phyloP scores from a whole-genome alignment of 352 stramenopile species.

The Phytopythium mirpurense region DNA sequence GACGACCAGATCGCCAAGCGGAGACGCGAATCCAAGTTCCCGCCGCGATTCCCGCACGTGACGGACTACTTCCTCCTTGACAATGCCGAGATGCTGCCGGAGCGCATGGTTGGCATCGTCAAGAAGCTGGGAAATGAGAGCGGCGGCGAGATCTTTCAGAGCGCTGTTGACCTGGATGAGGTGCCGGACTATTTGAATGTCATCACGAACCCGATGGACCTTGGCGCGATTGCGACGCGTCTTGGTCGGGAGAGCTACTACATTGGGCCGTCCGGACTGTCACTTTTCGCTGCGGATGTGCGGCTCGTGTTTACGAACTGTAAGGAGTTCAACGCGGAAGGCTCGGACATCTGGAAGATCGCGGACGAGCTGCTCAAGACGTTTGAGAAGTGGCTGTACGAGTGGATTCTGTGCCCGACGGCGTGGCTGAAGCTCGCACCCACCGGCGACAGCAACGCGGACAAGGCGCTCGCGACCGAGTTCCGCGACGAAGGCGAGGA shows the following conservation, averaged over 20 bases:
- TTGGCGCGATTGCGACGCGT: conserved; percentile 72
- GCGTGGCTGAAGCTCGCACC: conserved; percentile 75
- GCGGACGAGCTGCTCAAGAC: conserved; percentile 61
- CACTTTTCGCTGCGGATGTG: conserved; percentile 81
- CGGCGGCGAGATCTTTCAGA: conserved; percentile 78
- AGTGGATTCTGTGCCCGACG: conserved; percentile 75
- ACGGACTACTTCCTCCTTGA: conserved; percentile 82
- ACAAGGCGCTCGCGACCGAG: conserved; percentile 43
- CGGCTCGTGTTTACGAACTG: conserved; percentile 86
- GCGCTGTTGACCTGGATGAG: conserved; percentile 78
- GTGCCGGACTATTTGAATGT: conserved; percentile 83
- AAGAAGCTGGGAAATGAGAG: conserved; percentile 80
- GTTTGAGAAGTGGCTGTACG: conserved; percentile 87
- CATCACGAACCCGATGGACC: conserved; percentile 85
- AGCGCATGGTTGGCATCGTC: conserved; percentile 73
- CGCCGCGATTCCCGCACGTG: conserved; percentile 60
- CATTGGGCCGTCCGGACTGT: conserved; percentile 54
- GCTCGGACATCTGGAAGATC: conserved; percentile 76
- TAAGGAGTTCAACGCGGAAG: conserved; percentile 79
- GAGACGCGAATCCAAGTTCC: conserved; percentile 40
- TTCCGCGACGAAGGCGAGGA: conserved; percentile 60
- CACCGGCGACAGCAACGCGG: conserved; percentile 35
- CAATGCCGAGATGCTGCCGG: conserved; percentile 57
- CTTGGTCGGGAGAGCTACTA: conserved; percentile 81
- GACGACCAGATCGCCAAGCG: conserved; percentile 82